These are phyloP conservation scores for Talaromyces sp. DNA, from an alignment of 2,329 filamentous ascomycete genomes.

Conservation along the genomic window DNA sequence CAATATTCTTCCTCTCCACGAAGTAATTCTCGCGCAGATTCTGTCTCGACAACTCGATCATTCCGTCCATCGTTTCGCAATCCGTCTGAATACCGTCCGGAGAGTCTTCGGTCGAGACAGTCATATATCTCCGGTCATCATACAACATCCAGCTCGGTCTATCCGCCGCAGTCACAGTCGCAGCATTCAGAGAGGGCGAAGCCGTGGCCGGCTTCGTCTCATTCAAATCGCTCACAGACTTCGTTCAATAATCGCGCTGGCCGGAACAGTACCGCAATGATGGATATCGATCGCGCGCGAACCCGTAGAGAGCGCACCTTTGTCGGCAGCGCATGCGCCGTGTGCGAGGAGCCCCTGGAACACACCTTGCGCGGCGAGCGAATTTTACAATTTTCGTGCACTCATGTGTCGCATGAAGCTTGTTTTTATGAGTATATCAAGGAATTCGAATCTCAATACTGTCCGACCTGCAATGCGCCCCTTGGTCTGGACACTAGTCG, in stretches of 20 bases:
- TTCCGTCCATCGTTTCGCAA: slow-evolving; percentile 18
- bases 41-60: slow-evolving; percentile 18
- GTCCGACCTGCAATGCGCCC: slow-evolving; percentile 88
- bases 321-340: slow-evolving; percentile 89
- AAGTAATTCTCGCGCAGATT: slow-evolving; percentile 14
- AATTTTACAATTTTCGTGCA: slow-evolving; percentile 91
- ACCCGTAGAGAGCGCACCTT: slow-evolving; percentile 89
- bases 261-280: slow-evolving; percentile 60
- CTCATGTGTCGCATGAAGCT: slow-evolving; percentile 95
- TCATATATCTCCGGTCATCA: slow-evolving; percentile 17
- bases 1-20: slow-evolving; percentile 9
- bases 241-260: slow-evolving; percentile 41
- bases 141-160: slow-evolving; percentile 17
- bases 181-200: slow-evolving; percentile 21
- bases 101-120: slow-evolving; percentile 15
- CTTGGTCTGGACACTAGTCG: slow-evolving; percentile 88
- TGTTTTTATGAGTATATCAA: slow-evolving; percentile 99
- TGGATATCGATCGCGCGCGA: slow-evolving; percentile 74
- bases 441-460: slow-evolving; percentile 90
- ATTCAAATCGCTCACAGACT: slow-evolving; percentile 34
- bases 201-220: slow-evolving; percentile 23
- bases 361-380: slow-evolving; percentile 92
- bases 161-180: slow-evolving; percentile 25
- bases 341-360: slow-evolving; percentile 94
- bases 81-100: slow-evolving; percentile 9